phyloP scores from a whole-genome alignment of 129 eudicot genomes.

The Arctium lappa region DNA sequence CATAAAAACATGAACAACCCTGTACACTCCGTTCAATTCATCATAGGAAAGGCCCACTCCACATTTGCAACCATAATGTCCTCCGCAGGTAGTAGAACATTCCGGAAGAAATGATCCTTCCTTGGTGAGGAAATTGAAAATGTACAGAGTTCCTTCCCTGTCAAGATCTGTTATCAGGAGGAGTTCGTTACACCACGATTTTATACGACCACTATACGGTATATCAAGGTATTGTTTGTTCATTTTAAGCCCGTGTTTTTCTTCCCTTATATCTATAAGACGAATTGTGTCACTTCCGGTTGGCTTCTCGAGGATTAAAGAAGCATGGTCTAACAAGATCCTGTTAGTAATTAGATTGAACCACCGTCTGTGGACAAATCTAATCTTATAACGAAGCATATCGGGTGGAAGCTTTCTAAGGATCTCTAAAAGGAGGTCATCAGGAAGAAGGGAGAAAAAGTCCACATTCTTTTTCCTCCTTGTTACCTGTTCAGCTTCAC shows the following conservation, averaged over 20 bases:
- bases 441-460: not conserved
- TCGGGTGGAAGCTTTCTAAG: conserved; percentile 16
- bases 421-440: conserved; percentile 20
- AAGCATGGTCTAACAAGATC: conserved; percentile 27
- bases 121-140: conserved; percentile 24
- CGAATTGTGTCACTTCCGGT: not conserved
- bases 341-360: conserved; percentile 19
- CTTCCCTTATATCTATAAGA: conserved; percentile 19
- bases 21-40: conserved; percentile 23
- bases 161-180: conserved; percentile 21
- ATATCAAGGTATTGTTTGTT: conserved; percentile 17
- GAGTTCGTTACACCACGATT: conserved; percentile 34
- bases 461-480: conserved; percentile 13
- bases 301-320: conserved; percentile 23
- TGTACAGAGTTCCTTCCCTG: not conserved
- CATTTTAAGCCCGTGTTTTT: conserved; percentile 9
- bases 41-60: conserved; percentile 32
- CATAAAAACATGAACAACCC: conserved; percentile 32
- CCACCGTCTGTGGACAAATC: conserved; percentile 27
- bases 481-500: conserved; percentile 7
- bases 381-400: conserved; percentile 18
- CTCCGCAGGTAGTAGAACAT: conserved; percentile 16
- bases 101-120: conserved; percentile 19
- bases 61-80: conserved; percentile 27
- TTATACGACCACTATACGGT: conserved; percentile 20